Evolutionary conservation across 176 grass and related monocot genomes (phyloP).

Genomic region (Triticum urartu): DNA sequence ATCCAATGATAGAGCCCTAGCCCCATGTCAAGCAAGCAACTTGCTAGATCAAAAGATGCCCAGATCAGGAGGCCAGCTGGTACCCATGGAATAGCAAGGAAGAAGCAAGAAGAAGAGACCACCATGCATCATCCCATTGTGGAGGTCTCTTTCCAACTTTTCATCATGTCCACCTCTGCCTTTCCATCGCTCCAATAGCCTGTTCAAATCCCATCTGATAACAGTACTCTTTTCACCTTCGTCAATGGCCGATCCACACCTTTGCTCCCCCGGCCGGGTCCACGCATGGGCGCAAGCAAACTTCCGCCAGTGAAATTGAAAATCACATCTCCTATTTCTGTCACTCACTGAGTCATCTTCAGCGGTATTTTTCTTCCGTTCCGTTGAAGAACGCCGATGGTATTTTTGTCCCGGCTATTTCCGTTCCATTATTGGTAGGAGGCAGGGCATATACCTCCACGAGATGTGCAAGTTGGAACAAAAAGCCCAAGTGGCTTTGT

Average conservation of each 20-base stretch:
- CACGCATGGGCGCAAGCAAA: background rate
- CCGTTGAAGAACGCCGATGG: background rate
- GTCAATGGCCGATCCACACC: background rate
- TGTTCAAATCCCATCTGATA: constrained; percentile 30
- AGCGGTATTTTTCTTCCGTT: background rate
- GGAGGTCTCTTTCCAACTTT: constrained; percentile 32
- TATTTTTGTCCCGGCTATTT: background rate
- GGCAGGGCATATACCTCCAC: background rate
- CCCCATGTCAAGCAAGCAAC: background rate
- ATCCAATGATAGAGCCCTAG: constrained; percentile 26
- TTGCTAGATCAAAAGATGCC: background rate
- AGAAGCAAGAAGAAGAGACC: background rate
- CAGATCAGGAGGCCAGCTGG: background rate
- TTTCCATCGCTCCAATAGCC: constrained; percentile 18
- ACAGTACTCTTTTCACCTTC: constrained; percentile 15
- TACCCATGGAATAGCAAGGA: background rate
- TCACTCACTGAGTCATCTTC: background rate
- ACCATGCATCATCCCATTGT: background rate
- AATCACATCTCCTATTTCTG: background rate
- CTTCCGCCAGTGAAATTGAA: background rate
- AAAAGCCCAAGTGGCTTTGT: constrained; percentile 10
- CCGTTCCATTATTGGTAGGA: background rate
- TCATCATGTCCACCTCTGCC: background rate
- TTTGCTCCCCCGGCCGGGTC: background rate
- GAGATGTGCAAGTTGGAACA: constrained; percentile 24